Percentiles rank a stretch among this genome's conserved stretches.
Evolutionary conservation across 495 filamentous ascomycete species (phyloP).

Genomic region (Parmelia sp.): DNA sequence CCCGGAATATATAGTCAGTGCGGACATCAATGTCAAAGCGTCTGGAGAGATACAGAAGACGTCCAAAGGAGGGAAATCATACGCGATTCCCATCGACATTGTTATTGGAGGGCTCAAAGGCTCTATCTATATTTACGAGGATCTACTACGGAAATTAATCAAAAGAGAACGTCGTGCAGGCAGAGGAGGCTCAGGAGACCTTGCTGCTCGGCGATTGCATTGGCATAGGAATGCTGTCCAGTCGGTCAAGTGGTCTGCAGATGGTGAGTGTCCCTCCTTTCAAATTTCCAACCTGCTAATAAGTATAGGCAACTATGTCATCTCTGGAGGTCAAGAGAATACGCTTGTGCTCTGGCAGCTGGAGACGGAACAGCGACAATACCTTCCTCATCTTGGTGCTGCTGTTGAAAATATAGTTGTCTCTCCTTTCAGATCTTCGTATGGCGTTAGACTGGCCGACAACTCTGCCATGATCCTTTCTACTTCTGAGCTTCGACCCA

Average conservation of each 20-base stretch:
- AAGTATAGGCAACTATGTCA: constrained; percentile 77
- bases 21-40: constrained; percentile 46
- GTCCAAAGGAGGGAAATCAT: constrained; percentile 30
- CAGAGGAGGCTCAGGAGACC: constrained; percentile 38
- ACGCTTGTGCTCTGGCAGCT: constrained; percentile 95
- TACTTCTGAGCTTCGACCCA: constrained; percentile 76
- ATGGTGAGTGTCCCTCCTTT: constrained; percentile 56
- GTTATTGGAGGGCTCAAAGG: constrained; percentile 69
- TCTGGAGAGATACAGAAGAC: constrained; percentile 21
- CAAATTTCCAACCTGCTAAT: constrained; percentile 16
- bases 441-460: constrained; percentile 77
- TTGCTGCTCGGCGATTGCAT: constrained; percentile 53
- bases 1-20: constrained; percentile 49
- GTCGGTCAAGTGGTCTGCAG: constrained; percentile 77
- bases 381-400: constrained; percentile 79
- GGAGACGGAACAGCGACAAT: constrained; percentile 71
- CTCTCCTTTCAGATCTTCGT: constrained; percentile 70
- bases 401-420: constrained; percentile 76
- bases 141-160: constrained; percentile 55
- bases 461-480: constrained; percentile 86
- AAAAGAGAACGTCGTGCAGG: constrained; percentile 30
- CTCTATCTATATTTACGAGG: constrained; percentile 68
- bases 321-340: constrained; percentile 87
- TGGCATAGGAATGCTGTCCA: constrained; percentile 85
- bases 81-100: constrained; percentile 51